Evolutionary conservation across 2,329 filamentous ascomycete species (phyloP), one percentile per base, ranked within the genome.

Genomic region (Myrmaecium sp.): DNA sequence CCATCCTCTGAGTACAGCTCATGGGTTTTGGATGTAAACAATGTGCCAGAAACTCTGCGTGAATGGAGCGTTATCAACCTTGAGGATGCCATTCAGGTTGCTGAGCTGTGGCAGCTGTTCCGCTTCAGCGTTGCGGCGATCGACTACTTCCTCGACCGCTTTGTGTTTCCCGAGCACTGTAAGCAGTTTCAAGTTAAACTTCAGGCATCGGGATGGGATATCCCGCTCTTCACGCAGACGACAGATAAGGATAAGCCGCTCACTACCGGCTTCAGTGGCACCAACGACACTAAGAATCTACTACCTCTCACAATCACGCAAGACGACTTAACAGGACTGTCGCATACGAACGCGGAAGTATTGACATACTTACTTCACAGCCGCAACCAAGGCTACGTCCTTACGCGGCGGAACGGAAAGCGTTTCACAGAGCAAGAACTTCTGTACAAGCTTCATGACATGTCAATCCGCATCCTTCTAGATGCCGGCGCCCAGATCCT

Each of bases 181-280:
- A 74, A 69, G 23, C 65, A 77, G 26, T 80, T 78, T 33, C 53
- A 54, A 0, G 41, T 62, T 6, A 79, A 78, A 33, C 44, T 80
- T 0, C 66, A 72, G 17, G 62, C 69, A 0, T 76, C 69, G 0
- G 71, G 69, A 0, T 81, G 74, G 74, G 74, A 80, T 35, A 51
- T 80, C 2, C 68, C 70, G 0, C 40, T 69, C 0, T 55, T 54
- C 14, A 32, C 17, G 1, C n/a, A 18, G 3, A 6, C 5, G 12
- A 11, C 7, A 13, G 14, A 12, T 14, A 35, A 10, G n/a, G 15
- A 19, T 2, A 30, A 29, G 10, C 39, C 49, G 2, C 33, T 60
- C 2, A 75, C 72, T 0, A 78, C 73, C 0, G 75, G 75, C 0
- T 82, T 83, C 41, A 75, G 69, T 5, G 75, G 75, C 0, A 81